Base-by-base conservation (phyloP, 306 rosid species). In the Acmispon strigosus region DNA sequence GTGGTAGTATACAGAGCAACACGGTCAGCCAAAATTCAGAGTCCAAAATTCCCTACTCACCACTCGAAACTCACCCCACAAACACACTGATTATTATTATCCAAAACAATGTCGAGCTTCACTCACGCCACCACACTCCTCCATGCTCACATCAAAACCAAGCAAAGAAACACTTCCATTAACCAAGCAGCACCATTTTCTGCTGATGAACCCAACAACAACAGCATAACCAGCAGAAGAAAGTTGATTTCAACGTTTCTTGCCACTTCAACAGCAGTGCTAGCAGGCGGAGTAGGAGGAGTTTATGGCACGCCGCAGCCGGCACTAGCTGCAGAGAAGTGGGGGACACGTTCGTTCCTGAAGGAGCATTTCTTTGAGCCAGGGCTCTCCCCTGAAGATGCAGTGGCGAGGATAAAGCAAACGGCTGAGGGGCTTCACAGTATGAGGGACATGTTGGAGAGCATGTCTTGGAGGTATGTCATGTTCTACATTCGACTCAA, bases 381-480 rank as follows among this genome's bases (percentile, higher is more conserved):
- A 0, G 96, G 90, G 5, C 18, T 94, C 20, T 85, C 97, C 0
- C 90, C 96, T 1, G 97, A 88, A 19, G 97, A 94, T 15, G 92
- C 98, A 0, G 98, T 84, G 71, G 90, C 81, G 0, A 75, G 98
- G 57, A 94, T 94, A 19, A 94, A 64, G 69, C 97, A 90, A 48
- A 94, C 98, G 0, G 92, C 97, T 1, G 97, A 94, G 63, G 98
- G 98, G 50, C 65, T 94, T 0, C 98, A 87, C 19, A 80, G 87
- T 74, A 82, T 93, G 1, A 84, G 98, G 75, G 94, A 93, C 37
- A 87, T 84, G 86, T 62, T 94, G 78, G 98, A 94, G 47, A 85
- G 78, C 22, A 86, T 88, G 94, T 78, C 97, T 10, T 93, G 98
- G 98, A 90, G 97, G 82, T 93, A 94, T 34, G 88, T 90, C 37